A percentile compares a stretch with the other conserved stretches of the same genome.
Evolutionary conservation across 768 basidiomycete species (phyloP).

Genomic region (Tulasnella sp.): DNA sequence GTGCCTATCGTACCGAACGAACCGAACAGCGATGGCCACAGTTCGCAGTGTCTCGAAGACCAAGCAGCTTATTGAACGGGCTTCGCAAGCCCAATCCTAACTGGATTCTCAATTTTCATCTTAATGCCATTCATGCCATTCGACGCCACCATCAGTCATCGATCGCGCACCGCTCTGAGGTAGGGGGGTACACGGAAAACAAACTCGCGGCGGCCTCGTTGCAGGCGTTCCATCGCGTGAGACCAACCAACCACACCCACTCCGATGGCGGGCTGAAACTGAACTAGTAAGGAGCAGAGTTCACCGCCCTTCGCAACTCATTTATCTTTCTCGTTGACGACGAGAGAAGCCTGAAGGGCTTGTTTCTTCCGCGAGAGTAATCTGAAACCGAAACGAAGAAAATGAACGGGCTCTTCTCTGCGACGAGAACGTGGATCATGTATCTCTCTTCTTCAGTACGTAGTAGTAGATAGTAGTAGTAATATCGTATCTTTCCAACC

Average conservation of each 20-base stretch:
- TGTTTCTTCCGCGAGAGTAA: not conserved
- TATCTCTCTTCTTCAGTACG: not conserved
- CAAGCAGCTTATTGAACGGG: no score
- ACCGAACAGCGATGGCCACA: not conserved
- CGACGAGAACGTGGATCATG: not conserved
- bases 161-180: not conserved
- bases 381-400: not conserved
- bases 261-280: not conserved
- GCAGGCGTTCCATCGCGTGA: constrained; percentile 8
- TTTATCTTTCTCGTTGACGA: constrained; percentile 11
- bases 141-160: constrained; percentile 7
- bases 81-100: not conserved
- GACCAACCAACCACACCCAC: not conserved
- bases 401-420: constrained; percentile 15
- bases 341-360: not conserved
- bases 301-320: constrained; percentile 18
- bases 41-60: not conserved
- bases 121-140: constrained; percentile 7
- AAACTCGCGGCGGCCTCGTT: constrained; percentile 9
- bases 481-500: no score
- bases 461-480: not conserved
- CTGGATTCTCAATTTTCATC: not conserved
- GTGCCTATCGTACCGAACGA: not conserved
- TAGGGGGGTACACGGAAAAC: not conserved
- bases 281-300: constrained; percentile 1